phyloP scores from a whole-genome alignment of 1,284 basidiomycete genomes.

The Moesziomyces parantarcticus region DNA sequence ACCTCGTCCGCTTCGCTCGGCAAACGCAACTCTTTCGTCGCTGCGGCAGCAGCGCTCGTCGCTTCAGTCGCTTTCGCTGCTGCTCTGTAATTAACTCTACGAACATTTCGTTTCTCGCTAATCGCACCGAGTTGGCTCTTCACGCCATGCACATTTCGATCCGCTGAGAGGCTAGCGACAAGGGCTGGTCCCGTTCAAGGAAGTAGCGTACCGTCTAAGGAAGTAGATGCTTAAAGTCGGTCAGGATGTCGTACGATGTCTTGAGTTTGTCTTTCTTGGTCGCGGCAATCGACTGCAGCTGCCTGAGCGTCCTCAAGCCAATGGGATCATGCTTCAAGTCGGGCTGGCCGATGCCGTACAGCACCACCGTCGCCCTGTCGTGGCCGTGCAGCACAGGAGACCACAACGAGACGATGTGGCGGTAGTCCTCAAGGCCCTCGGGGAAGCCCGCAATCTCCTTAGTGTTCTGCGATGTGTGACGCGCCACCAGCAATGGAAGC shows the following conservation, averaged over 20 bases:
- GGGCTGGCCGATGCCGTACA: slow-evolving; percentile 20
- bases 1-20: neutral
- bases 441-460: neutral
- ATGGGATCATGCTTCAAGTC: neutral
- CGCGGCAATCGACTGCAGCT: neutral
- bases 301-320: neutral
- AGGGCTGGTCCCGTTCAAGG: no score
- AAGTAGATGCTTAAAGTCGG: no score
- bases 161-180: no score
- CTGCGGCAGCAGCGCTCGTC: slow-evolving; percentile 5
- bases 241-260: no score
- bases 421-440: neutral
- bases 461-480: neutral
- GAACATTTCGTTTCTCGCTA: neutral
- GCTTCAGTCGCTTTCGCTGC: slow-evolving; percentile 17
- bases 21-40: neutral
- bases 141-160: no score
- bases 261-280: no score
- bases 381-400: slow-evolving; percentile 9
- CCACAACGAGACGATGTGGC: slow-evolving; percentile 19
- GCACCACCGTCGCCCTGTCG: neutral
- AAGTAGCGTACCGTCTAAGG: no score
- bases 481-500: neutral
- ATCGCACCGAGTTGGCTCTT: neutral
- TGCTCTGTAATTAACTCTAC: slow-evolving; percentile 7